Evolutionary conservation across 805 yeast genomes (phyloP).

Genomic region (Trichomonascus vanleenenianus): DNA sequence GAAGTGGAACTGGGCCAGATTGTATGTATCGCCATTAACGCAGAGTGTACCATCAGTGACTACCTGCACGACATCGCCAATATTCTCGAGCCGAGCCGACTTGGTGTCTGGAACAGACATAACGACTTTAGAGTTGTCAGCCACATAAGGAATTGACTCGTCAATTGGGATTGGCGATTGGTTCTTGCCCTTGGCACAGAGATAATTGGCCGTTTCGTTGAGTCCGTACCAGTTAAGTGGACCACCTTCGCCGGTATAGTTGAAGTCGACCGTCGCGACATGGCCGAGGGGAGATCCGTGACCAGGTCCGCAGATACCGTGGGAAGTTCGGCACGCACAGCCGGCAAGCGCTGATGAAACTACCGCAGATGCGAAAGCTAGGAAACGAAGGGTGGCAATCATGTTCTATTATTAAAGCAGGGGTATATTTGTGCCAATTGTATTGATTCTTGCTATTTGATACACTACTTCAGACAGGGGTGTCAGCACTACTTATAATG

Average conservation of each 20-base stretch:
- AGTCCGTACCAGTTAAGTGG: slow-evolving; percentile 2
- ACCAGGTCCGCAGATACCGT: no score
- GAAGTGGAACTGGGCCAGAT: slow-evolving; percentile 6
- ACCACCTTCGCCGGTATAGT: slow-evolving; percentile 3
- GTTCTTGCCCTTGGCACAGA: slow-evolving; percentile 1
- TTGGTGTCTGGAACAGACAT: neutral
- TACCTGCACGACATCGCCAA: slow-evolving; percentile 1
- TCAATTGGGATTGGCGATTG: slow-evolving; percentile 5
- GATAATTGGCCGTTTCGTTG: neutral
- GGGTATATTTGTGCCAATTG: no score
- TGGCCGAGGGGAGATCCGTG: no score
- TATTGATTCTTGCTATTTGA: no score
- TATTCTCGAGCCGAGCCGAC: slow-evolving; percentile 1
- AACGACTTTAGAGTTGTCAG: neutral
- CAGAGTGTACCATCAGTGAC: neutral
- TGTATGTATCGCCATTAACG: neutral
- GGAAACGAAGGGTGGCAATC: no score
- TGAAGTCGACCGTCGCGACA: no score
- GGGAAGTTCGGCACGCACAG: no score
- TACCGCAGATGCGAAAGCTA: no score
- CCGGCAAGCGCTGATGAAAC: no score
- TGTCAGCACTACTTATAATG: no score
- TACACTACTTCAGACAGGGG: no score
- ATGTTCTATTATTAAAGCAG: no score
- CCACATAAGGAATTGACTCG: neutral